Evolutionary conservation across 495 filamentous ascomycete species (phyloP).

Genomic region (Poronia punctata): DNA sequence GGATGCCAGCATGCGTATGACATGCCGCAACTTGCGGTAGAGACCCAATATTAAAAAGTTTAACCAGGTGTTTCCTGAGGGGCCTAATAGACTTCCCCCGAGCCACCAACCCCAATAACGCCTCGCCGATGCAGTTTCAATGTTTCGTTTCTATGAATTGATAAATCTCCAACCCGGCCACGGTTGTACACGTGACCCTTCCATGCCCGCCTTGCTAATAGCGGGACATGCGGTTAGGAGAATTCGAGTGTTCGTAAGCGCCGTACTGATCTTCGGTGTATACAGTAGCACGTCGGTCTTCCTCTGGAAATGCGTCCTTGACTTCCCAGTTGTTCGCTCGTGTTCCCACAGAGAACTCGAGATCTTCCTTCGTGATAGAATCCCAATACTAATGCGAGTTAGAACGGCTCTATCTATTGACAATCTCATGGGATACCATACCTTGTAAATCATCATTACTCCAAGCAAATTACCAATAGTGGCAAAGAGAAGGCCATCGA

Average conservation of each 20-base stretch:
- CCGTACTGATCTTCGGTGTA: conserved; percentile 60
- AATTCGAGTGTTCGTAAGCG: conserved; percentile 37
- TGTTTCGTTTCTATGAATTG: neutral
- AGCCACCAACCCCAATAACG: conserved; percentile 7
- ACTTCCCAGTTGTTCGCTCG: conserved; percentile 98
- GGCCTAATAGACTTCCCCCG: neutral
- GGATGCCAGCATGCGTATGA: too few species aligned
- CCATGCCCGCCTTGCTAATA: conserved; percentile 19
- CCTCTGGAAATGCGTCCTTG: conserved; percentile 86
- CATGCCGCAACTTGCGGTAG: too few species aligned
- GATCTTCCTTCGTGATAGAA: conserved; percentile 95
- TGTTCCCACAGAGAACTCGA: conserved; percentile 94
- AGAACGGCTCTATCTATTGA: neutral
- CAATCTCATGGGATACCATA: conserved; percentile 31
- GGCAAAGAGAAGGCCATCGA: conserved; percentile 93
- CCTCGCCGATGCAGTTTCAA: conserved; percentile 6
- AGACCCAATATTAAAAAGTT: too few species aligned
- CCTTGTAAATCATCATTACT: conserved; percentile 99
- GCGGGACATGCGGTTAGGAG: conserved; percentile 31
- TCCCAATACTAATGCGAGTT: conserved; percentile 76
- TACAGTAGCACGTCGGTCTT: conserved; percentile 70
- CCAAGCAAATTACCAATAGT: conserved; percentile 89
- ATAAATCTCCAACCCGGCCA: neutral
- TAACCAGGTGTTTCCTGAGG: conserved; percentile 1
- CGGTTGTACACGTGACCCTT: neutral